Evolutionary conservation across 2,329 filamentous ascomycete species (phyloP).

Genomic region (Elsinoe australis): DNA sequence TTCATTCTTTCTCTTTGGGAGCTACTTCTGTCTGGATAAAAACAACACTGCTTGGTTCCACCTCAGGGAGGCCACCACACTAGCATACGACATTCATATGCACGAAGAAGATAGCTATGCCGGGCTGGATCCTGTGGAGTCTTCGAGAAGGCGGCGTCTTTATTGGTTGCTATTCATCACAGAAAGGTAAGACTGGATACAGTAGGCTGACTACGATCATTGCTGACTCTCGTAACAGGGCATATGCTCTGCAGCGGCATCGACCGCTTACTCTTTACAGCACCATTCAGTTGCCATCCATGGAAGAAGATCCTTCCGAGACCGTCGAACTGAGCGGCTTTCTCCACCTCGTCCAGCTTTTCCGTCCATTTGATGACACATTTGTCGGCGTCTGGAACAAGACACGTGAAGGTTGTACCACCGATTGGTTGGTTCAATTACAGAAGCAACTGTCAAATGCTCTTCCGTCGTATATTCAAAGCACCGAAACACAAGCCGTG

Average conservation of each 20-base stretch:
- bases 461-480: constrained; percentile 49
- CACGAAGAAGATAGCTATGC: constrained; percentile 52
- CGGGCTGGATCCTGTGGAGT: constrained; percentile 43
- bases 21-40: constrained; percentile 55
- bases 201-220: background rate
- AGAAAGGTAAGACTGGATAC: constrained; percentile 42
- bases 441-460: constrained; percentile 47
- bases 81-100: constrained; percentile 52
- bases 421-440: constrained; percentile 40
- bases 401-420: constrained; percentile 39
- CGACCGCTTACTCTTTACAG: constrained; percentile 55
- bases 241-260: constrained; percentile 56
- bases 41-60: constrained; percentile 57
- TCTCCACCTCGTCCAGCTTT: constrained; percentile 53
- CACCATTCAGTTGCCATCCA: constrained; percentile 48
- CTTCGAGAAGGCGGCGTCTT: constrained; percentile 47
- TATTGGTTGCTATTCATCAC: constrained; percentile 59
- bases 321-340: constrained; percentile 51
- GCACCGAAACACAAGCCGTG: constrained; percentile 59
- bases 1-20: constrained; percentile 54
- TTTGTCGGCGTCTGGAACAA: constrained; percentile 61
- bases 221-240: constrained; percentile 37
- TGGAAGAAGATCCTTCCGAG: constrained; percentile 47
- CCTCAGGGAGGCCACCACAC: constrained; percentile 53
- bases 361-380: constrained; percentile 55